Evolutionary conservation across 2,329 filamentous ascomycete genomes (phyloP).

Genomic region (Botrytis elliptica): DNA sequence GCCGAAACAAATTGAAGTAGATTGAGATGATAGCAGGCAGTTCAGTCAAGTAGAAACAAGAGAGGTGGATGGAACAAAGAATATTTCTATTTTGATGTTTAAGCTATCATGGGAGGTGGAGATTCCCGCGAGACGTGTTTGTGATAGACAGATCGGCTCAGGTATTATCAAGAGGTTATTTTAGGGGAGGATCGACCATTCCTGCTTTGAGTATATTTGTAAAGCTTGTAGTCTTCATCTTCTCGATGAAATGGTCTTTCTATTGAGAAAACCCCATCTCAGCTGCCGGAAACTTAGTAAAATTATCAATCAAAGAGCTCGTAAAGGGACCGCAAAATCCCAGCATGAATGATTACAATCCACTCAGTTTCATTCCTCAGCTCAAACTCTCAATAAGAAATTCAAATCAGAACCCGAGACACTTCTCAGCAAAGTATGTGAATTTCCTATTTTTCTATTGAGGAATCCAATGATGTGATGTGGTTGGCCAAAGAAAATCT

Average conservation of each 20-base stretch:
- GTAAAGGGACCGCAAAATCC: background rate
- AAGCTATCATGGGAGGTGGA: background rate
- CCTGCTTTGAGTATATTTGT: background rate
- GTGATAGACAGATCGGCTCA: background rate
- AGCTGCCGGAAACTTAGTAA: no score
- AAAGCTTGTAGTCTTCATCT: background rate
- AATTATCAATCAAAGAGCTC: background rate
- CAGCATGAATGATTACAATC: background rate
- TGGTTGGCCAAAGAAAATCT: background rate
- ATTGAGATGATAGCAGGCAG: background rate
- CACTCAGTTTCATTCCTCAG: background rate
- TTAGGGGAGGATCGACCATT: background rate
- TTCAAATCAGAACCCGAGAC: background rate
- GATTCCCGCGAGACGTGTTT: background rate
- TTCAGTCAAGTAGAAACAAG: background rate
- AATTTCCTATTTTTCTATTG: background rate
- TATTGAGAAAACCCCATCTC: background rate
- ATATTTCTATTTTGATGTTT: background rate
- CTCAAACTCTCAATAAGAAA: slow-evolving; percentile 16
- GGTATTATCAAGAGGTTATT: background rate
- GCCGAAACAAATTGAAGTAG: background rate
- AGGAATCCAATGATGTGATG: background rate
- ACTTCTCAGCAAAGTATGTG: background rate
- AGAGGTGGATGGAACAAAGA: background rate
- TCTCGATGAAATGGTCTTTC: background rate